A percentile compares a stretch with the other conserved stretches of the same genome.
Conservation (phyloP, 179 eudicot genomes). For the Beta corolliflora region DNA sequence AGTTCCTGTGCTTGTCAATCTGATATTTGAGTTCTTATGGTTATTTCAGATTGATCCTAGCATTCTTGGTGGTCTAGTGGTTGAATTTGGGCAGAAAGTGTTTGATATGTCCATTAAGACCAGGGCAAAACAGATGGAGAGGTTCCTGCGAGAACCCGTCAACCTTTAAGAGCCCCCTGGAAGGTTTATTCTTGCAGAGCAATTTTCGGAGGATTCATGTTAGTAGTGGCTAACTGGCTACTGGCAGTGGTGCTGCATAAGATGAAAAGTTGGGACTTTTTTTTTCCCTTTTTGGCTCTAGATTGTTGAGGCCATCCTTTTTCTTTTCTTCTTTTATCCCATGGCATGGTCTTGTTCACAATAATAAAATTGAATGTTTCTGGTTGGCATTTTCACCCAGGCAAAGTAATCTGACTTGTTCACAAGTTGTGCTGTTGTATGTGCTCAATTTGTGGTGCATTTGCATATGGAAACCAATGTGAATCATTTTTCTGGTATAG, state of each 20-base stretch:
- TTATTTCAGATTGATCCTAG: background rate
- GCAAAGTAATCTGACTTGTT: background rate
- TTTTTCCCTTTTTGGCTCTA: slow-evolving; percentile 2
- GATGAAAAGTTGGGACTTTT: background rate
- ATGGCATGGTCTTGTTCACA: slow-evolving; percentile 11
- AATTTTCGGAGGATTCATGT: background rate
- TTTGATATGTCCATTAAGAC: slow-evolving; percentile 93
- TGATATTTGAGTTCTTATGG: background rate
- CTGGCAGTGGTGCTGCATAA: slow-evolving; percentile 26
- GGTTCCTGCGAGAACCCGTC: slow-evolving; percentile 45
- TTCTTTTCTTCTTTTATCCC: background rate
- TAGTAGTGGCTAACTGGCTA: background rate
- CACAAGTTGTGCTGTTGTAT: background rate
- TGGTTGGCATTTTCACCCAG: slow-evolving; percentile 1
- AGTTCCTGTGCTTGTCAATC: background rate
- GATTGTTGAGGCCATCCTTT: slow-evolving; percentile 14
- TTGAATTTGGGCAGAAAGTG: slow-evolving; percentile 79
- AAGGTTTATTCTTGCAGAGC: background rate
- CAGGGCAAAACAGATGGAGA: slow-evolving; percentile 90
- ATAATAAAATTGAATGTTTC: slow-evolving; percentile 10
- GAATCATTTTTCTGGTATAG: background rate
- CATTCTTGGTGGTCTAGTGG: slow-evolving; percentile 91
- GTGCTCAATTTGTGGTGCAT: background rate
- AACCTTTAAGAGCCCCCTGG: slow-evolving; percentile 18
- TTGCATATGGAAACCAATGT: background rate